These are phyloP conservation scores for Colletotrichum chlorophyti DNA, from an alignment of 2,329 filamentous ascomycete genomes.

Conservation along the genomic window DNA sequence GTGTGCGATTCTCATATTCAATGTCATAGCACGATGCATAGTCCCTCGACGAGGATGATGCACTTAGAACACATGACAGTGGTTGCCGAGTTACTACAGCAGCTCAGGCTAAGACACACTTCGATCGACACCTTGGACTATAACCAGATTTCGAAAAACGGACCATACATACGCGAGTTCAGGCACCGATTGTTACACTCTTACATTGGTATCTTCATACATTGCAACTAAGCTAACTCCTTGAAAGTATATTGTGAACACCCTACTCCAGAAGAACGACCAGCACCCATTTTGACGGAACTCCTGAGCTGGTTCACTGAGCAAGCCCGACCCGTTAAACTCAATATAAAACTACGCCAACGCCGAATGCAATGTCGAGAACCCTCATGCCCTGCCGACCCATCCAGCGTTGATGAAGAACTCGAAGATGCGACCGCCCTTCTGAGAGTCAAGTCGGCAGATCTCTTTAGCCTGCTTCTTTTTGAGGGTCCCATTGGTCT, in stretches of 20 bases:
- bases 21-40: too few relatives aligned
- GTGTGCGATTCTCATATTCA: too few relatives aligned
- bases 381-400: slow-evolving; percentile 77
- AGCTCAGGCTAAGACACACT: too few relatives aligned
- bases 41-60: too few relatives aligned
- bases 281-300: background rate
- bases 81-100: too few relatives aligned
- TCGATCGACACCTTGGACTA: too few relatives aligned
- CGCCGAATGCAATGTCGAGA: background rate
- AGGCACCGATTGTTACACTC: background rate
- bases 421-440: slow-evolving; percentile 87
- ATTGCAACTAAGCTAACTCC: background rate
- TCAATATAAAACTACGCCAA: accelerated
- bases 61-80: too few relatives aligned
- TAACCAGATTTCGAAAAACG: too few relatives aligned
- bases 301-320: background rate
- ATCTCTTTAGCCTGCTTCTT: slow-evolving; percentile 94
- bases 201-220: slow-evolving; percentile 24
- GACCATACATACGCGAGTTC: too few relatives aligned
- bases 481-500: slow-evolving; percentile 85
- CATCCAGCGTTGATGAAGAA: slow-evolving; percentile 94
- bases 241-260: background rate
- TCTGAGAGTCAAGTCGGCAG: slow-evolving; percentile 82
- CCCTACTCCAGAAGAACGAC: slow-evolving; percentile 3
- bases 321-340: background rate